Evolutionary conservation across 805 yeast genomes (phyloP), one percentile per base, ranked within the genome.

Genomic region (Saccharomycopsis schoenii): DNA sequence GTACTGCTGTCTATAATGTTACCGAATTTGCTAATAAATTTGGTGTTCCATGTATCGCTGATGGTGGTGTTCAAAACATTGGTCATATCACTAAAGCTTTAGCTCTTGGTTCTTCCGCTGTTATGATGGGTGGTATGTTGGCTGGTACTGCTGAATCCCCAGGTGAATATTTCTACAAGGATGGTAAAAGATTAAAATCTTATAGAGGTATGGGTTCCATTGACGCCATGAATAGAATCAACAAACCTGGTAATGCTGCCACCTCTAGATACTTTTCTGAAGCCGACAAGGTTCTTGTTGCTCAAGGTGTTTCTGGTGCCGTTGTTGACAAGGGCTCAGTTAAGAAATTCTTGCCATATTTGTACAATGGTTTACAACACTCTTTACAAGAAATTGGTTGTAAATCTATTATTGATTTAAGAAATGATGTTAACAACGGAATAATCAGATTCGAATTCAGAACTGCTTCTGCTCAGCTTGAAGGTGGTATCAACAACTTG

Each of bases 131-230:
- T 73, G 96, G 97, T 78, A 86, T 94, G 83, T 82, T 94, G 71
- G 99, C 99, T 64, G 99, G 99, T 79, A 94, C 99, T 63, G 77
- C 94, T 65, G 99, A 94, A 80, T 87, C 98, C 65, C 99, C 99
- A 70, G 99, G 99, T 77, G 92, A 89, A 71, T 94, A 92, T 81
- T 94, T 89, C 80, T 94, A 86, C 87, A 85, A 96, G 73, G 99
- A 94, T 72, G 99, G 99, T 73, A 86, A 94, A 82, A 88, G 99
- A 79, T 84, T 94, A 76, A 94, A 94, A 83, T 77, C 90, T 64
- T 94, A 94, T 83, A 87, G 99, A 80, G 99, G 99, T 80, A 94
- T 94, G 99, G 99, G 99, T 70, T 93, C 98, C 51, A 86, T 94
- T 70, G 99, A 93, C 75, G 99, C 99, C 67, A 93, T 93, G 98